These are phyloP conservation scores for Pseudozyma flocculosa DNA, from an alignment of 1,284 basidiomycete genomes.

Conservation along the genomic window DNA sequence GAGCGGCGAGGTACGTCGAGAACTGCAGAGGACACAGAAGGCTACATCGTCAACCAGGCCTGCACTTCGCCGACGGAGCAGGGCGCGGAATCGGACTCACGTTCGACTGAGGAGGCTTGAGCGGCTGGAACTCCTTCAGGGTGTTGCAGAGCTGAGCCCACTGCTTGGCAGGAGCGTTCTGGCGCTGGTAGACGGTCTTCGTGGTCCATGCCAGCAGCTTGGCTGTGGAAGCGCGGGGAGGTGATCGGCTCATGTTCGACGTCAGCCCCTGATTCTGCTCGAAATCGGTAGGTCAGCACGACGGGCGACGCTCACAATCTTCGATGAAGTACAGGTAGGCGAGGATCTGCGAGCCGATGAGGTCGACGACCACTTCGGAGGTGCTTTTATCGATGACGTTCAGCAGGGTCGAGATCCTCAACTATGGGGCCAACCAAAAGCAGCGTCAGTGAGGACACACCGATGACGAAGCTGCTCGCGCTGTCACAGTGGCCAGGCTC, in stretches of 20 bases:
- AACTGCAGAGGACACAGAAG: background rate
- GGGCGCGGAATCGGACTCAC: background rate
- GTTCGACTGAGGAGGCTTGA: background rate
- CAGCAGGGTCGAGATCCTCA: slow-evolving; percentile 1
- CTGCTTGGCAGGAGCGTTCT: background rate
- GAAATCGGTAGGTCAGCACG: too few relatives aligned
- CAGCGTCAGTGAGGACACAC: background rate
- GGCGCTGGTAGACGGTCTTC: background rate
- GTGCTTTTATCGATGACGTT: slow-evolving; percentile 4
- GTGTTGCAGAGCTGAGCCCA: background rate
- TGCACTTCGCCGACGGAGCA: too few relatives aligned
- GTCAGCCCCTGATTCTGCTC: too few relatives aligned
- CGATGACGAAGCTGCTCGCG: too few relatives aligned
- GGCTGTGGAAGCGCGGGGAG: background rate
- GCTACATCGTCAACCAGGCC: background rate
- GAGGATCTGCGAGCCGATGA: slow-evolving; percentile 9
- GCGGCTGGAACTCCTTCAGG: background rate
- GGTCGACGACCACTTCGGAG: slow-evolving; percentile 1
- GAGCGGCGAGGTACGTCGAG: background rate
- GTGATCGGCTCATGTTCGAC: background rate
- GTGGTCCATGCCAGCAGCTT: background rate
- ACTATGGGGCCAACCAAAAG: background rate
- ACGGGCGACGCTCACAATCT: slow-evolving; percentile 5
- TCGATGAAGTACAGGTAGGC: slow-evolving; percentile 17
- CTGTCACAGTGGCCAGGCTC: too few relatives aligned